Percentiles rank a stretch among this genome's conserved stretches.
phyloP scores from a whole-genome alignment of 2,329 filamentous ascomycete genomes.

The Colletotrichum truncatum region DNA sequence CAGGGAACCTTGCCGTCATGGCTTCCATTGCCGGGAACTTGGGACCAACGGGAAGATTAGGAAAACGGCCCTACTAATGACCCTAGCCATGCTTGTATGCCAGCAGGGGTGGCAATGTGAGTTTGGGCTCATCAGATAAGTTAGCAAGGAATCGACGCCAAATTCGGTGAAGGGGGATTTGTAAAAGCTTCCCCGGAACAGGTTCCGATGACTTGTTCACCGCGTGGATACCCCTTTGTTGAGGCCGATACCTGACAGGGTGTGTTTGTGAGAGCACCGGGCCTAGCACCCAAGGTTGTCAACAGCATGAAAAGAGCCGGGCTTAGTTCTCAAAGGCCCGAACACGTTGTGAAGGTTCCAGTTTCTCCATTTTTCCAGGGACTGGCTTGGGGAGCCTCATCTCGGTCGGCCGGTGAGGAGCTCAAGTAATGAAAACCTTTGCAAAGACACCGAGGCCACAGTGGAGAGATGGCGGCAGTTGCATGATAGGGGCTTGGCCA shows the following conservation, averaged over 20 bases:
- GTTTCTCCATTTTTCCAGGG: background rate
- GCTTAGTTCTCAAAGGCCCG: background rate
- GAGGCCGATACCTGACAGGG: background rate
- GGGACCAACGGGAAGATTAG: constrained; percentile 12
- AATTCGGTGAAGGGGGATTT: background rate
- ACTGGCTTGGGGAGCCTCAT: background rate
- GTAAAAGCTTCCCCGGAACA: constrained; percentile 9
- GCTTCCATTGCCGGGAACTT: constrained; percentile 16
- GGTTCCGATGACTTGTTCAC: constrained; percentile 1
- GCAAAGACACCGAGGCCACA: background rate
- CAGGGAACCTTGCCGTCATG: constrained; percentile 2
- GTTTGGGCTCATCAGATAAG: background rate
- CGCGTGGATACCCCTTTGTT: background rate
- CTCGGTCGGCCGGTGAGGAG: background rate
- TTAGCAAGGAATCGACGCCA: background rate
- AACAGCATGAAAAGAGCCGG: background rate
- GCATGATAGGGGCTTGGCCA: background rate
- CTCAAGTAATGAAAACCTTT: background rate
- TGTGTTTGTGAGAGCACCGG: background rate
- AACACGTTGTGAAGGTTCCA: background rate
- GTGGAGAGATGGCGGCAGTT: background rate
- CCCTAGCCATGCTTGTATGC: constrained; percentile 3
- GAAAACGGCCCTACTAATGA: constrained; percentile 19
- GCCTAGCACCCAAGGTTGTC: background rate
- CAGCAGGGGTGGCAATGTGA: constrained; percentile 5